Conservation (phyloP, 1,284 basidiomycete genomes). For the Filobasidium uniguttulatum region DNA sequence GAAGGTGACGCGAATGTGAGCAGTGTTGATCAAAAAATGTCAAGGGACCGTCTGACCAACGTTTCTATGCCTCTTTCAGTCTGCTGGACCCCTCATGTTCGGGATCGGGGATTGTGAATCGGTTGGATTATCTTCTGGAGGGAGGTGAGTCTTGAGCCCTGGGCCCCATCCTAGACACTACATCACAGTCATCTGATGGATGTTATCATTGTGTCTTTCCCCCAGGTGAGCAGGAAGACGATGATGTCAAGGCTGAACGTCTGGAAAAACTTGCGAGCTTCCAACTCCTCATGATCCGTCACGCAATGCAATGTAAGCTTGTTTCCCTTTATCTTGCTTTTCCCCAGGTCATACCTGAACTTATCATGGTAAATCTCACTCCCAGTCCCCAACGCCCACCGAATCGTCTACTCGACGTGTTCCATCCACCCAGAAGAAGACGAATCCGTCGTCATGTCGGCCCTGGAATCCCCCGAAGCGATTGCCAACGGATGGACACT, state of each 20-base stretch:
- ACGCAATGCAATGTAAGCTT: slow-evolving; percentile 78
- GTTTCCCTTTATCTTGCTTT: too few relatives aligned
- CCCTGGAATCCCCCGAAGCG: slow-evolving; percentile 57
- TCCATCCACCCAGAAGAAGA: slow-evolving; percentile 84
- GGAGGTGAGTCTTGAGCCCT: slow-evolving; percentile 36
- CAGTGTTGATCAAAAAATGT: slow-evolving; percentile 5
- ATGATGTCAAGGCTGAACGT: slow-evolving; percentile 48
- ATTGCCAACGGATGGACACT: slow-evolving; percentile 48
- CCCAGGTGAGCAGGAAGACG: slow-evolving; percentile 41
- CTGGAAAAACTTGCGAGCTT: slow-evolving; percentile 69
- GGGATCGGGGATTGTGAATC: slow-evolving; percentile 80
- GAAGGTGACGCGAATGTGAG: slow-evolving; percentile 70
- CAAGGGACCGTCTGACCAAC: neutral
- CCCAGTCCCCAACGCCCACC: slow-evolving; percentile 46
- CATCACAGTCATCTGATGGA: neutral
- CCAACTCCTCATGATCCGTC: slow-evolving; percentile 80
- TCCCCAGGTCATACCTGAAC: neutral
- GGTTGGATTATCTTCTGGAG: slow-evolving; percentile 69
- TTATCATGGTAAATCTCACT: neutral
- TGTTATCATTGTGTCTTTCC: neutral
- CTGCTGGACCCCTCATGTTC: slow-evolving; percentile 87
- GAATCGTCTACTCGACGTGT: slow-evolving; percentile 92
- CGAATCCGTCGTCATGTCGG: slow-evolving; percentile 64
- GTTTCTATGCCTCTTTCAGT: slow-evolving; percentile 35
- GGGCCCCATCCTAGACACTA: neutral